Base-by-base conservation (phyloP, 176 grass and related monocot species). In the Leersia perrieri region DNA sequence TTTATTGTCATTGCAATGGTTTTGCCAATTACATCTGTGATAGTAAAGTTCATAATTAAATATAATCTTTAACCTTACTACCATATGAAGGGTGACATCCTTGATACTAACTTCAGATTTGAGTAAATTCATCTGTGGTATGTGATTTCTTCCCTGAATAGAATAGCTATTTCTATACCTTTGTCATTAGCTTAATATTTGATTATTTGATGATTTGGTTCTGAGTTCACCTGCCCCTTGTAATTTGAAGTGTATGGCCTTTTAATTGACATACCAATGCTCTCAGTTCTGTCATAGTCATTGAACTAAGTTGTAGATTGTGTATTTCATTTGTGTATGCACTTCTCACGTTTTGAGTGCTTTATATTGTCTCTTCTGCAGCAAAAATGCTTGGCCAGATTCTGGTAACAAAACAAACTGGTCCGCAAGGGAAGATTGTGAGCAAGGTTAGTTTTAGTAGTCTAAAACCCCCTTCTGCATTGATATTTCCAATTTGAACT, bases 361-460 rank as follows among this genome's bases (percentile, higher is more conserved):
- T 72, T 71, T 57, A 27, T 80, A 67, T 65, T 86, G 72, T 36
- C 25, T 79, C 23, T 74, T 74, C 42, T 93, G 66, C 88, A 99
- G 96, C 88, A 42, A 99, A 99, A 93, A 99, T 99, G 96, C 91
- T 99, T 47, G 85, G 89, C 49, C 93, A 99, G 84, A 93, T 99
- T 87, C 87, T 99, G 76, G 93, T 99, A 82, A 99, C 93, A 11
- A 99, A 95, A 71, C 96, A 99, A 89, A 91, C 96, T 80, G 96
- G 96, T 64, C 90, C 93, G 26, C 88, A 92, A 79, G 93, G 96
- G 68, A 99, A 99, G 81, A 83, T 99, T 90, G 96, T 99, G 79
- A 88, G 84, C 96, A 99, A 99, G 93, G 96, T 99, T 75, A 60
- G 72, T 62, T 82, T 60, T 88, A 57, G 61, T 26, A 63, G 45